Evolutionary conservation across 2,329 filamentous ascomycete species (phyloP).

Genomic region (Trichoderma endophyticum): DNA sequence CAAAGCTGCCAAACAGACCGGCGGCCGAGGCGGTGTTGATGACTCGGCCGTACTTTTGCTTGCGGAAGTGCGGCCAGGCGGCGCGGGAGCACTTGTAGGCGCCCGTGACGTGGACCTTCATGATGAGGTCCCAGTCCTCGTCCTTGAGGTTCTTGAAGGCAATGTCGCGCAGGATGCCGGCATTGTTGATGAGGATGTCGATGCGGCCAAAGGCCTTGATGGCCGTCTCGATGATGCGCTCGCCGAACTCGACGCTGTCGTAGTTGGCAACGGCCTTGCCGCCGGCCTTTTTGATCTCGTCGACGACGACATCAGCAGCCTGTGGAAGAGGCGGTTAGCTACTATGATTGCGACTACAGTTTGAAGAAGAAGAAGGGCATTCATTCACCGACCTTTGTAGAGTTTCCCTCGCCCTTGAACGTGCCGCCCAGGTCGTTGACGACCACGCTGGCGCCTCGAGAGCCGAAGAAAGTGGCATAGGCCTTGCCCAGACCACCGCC

Average conservation of each 20-base stretch:
- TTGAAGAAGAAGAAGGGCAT: not conserved
- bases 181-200: constrained; percentile 96
- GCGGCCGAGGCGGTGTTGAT: constrained; percentile 98
- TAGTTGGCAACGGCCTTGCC: constrained; percentile 98
- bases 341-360: not conserved
- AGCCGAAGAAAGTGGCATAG: constrained; percentile 87
- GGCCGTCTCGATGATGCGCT: constrained; percentile 88
- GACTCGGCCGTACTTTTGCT: constrained; percentile 95
- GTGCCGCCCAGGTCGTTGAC: constrained; percentile 95
- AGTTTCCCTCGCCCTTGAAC: constrained; percentile 88
- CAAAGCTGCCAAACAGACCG: constrained; percentile 92
- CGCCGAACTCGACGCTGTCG: constrained; percentile 88
- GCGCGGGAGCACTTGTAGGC: constrained; percentile 94
- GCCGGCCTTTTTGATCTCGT: constrained; percentile 80
- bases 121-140: constrained; percentile 92
- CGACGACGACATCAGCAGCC: constrained; percentile 79
- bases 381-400: constrained; percentile 64
- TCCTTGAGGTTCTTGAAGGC: constrained; percentile 99
- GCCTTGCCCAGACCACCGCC: constrained; percentile 76
- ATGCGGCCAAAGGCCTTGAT: constrained; percentile 80
- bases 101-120: constrained; percentile 87
- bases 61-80: constrained; percentile 96
- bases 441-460: constrained; percentile 87
- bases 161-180: constrained; percentile 89
- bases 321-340: constrained; percentile 34